Conservation (phyloP, 768 basidiomycete species). For the Coprinopsis marcescibilis region DNA sequence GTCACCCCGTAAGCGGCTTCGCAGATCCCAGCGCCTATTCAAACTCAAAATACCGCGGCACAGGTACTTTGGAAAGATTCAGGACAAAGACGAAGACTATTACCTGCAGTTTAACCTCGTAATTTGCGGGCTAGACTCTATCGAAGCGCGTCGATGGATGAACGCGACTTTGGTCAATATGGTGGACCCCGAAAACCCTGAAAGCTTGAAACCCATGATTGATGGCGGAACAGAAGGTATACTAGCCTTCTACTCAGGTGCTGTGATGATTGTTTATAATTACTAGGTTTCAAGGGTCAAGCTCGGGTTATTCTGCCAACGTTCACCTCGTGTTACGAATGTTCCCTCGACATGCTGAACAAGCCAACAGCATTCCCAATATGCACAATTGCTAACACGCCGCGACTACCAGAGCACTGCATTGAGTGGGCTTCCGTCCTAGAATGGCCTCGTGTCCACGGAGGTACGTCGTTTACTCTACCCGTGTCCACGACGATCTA, state of each 20-base stretch:
- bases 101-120: slow-evolving; percentile 97
- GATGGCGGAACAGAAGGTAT: slow-evolving; percentile 98
- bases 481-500: not conserved
- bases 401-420: slow-evolving; percentile 95
- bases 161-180: slow-evolving; percentile 95
- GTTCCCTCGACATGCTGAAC: slow-evolving; percentile 96
- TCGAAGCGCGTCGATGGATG: slow-evolving; percentile 97
- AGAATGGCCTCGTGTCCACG: slow-evolving; percentile 94
- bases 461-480: slow-evolving; percentile 44
- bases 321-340: slow-evolving; percentile 95
- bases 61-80: slow-evolving; percentile 96
- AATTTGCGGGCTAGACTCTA: slow-evolving; percentile 95
- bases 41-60: not conserved
- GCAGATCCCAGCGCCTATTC: not conserved
- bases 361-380: slow-evolving; percentile 97
- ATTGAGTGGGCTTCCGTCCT: slow-evolving; percentile 99
- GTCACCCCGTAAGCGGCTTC: slow-evolving; percentile 86
- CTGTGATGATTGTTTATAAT: slow-evolving; percentile 1
- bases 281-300: slow-evolving; percentile 93
- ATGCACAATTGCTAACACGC: slow-evolving; percentile 98
- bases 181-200: slow-evolving; percentile 88
- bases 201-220: slow-evolving; percentile 93
- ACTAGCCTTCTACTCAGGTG: slow-evolving; percentile 7
- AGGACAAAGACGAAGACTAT: slow-evolving; percentile 93
- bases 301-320: slow-evolving; percentile 95